These are phyloP conservation scores for Ogataea haglerorum DNA, from an alignment of 805 yeast genomes.

Conservation along the genomic window DNA sequence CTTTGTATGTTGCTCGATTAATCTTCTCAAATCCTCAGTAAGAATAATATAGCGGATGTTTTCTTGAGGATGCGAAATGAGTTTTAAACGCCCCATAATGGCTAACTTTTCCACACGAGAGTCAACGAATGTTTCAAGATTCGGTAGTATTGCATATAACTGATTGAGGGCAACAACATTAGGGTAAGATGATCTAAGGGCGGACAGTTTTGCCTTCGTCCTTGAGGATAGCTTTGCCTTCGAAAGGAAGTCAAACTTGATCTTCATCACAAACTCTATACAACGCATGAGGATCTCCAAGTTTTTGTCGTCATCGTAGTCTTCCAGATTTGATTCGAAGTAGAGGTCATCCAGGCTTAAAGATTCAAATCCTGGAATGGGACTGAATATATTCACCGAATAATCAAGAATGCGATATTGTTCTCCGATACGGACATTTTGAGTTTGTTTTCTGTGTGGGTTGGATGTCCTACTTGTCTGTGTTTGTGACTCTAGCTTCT, in stretches of 20 bases:
- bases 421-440: slow-evolving; percentile 2
- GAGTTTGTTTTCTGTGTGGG: slow-evolving; percentile 5
- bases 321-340: slow-evolving; percentile 13
- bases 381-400: slow-evolving; percentile 16
- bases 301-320: slow-evolving; percentile 15
- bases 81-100: slow-evolving; percentile 36
- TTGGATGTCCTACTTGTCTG: not conserved
- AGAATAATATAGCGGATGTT: slow-evolving; percentile 25
- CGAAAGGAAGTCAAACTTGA: slow-evolving; percentile 22
- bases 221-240: slow-evolving; percentile 24
- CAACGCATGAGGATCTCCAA: slow-evolving; percentile 16
- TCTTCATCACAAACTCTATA: slow-evolving; percentile 18
- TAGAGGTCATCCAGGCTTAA: slow-evolving; percentile 7
- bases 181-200: slow-evolving; percentile 31
- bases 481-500: slow-evolving; percentile 9
- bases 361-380: slow-evolving; percentile 9
- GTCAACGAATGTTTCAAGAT: slow-evolving; percentile 51
- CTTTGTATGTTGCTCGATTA: slow-evolving; percentile 8
- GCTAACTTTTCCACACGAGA: slow-evolving; percentile 38
- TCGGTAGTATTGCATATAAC: slow-evolving; percentile 45
- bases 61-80: slow-evolving; percentile 17
- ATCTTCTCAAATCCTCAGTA: slow-evolving; percentile 19
- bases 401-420: slow-evolving; percentile 14
- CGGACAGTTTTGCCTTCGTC: slow-evolving; percentile 18
- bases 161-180: slow-evolving; percentile 43